Evolutionary conservation across 441 rosid genomes (phyloP).

Genomic region (Gossypium aridum): DNA sequence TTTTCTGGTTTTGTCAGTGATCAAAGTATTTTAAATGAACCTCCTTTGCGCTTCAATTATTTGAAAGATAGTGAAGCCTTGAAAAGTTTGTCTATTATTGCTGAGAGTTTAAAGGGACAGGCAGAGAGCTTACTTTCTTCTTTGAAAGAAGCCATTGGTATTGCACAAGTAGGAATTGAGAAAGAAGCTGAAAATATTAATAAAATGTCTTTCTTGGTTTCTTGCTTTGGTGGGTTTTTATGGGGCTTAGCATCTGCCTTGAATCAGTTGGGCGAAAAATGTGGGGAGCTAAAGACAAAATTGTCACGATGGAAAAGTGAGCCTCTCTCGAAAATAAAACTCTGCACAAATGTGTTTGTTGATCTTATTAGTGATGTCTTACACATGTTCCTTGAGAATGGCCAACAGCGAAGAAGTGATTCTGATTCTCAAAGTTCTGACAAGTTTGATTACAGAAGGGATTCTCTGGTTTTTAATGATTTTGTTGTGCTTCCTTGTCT

Average conservation of each 20-base stretch:
- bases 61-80: conserved; percentile 31
- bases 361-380: conserved; percentile 38
- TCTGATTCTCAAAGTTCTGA: conserved; percentile 23
- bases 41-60: conserved; percentile 19
- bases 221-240: conserved; percentile 71
- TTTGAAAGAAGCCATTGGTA: conserved; percentile 34
- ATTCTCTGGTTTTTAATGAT: conserved; percentile 26
- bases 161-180: conserved; percentile 25
- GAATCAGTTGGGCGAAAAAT: conserved; percentile 31
- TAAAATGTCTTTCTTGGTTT: conserved; percentile 43
- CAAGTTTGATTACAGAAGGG: conserved; percentile 12
- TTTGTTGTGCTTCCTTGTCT: conserved; percentile 24
- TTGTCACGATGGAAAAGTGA: conserved; percentile 31
- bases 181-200: conserved; percentile 31
- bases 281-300: conserved; percentile 29
- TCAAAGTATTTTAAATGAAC: conserved; percentile 14
- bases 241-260: conserved; percentile 77
- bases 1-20: conserved; percentile 22
- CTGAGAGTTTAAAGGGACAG: conserved; percentile 57
- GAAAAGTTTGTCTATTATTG: conserved; percentile 30
- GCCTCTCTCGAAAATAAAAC: conserved; percentile 33
- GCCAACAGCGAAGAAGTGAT: conserved; percentile 24
- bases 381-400: conserved; percentile 32
- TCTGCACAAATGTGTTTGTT: conserved; percentile 29
- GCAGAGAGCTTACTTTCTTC: conserved; percentile 36